Percentiles rank a stretch among this genome's conserved stretches.
Conservation (phyloP, 139 green algal genomes). For the Yamagishiella unicocca region DNA sequence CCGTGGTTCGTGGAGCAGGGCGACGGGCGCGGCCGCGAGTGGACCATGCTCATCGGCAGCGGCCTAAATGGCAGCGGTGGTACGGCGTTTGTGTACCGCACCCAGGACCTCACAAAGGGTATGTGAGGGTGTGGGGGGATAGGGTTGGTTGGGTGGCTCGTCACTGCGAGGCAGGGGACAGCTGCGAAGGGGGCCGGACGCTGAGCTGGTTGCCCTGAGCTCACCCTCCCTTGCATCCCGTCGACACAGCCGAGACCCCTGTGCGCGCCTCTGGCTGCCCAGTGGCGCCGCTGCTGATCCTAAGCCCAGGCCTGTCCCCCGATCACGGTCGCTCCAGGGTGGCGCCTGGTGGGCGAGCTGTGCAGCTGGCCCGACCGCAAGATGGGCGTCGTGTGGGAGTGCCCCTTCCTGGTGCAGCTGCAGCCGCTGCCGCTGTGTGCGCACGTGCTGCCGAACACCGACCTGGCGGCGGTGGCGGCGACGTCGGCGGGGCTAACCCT, state of each 20-base stretch:
- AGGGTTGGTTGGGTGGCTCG: too few relatives aligned
- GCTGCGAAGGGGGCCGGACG: too few relatives aligned
- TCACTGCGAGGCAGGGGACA: too few relatives aligned
- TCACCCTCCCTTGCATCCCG: too few relatives aligned
- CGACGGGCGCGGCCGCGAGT: conserved; percentile 24
- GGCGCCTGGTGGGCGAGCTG: conserved; percentile 60
- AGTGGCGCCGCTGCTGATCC: neutral
- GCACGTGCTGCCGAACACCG: conserved; percentile 32
- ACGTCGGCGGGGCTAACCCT: neutral
- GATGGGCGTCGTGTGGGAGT: conserved; percentile 68
- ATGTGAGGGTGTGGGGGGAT: too few relatives aligned
- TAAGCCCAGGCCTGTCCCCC: neutral
- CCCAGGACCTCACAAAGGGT: conserved; percentile 26
- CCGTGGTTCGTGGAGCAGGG: conserved; percentile 77
- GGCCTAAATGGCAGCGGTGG: conserved; percentile 78
- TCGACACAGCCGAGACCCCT: too few relatives aligned
- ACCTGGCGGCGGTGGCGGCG: conserved; percentile 5
- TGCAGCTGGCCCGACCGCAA: conserved; percentile 35
- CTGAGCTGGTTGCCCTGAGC: too few relatives aligned
- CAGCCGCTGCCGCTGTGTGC: conserved; percentile 48
- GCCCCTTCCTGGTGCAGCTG: conserved; percentile 63
- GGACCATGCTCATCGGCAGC: conserved; percentile 79
- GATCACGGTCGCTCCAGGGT: too few relatives aligned
- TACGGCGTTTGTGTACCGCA: conserved; percentile 63
- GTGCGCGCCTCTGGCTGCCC: too few relatives aligned